Base-by-base conservation (phyloP, 345 rosid species). In the Salix dunnii region DNA sequence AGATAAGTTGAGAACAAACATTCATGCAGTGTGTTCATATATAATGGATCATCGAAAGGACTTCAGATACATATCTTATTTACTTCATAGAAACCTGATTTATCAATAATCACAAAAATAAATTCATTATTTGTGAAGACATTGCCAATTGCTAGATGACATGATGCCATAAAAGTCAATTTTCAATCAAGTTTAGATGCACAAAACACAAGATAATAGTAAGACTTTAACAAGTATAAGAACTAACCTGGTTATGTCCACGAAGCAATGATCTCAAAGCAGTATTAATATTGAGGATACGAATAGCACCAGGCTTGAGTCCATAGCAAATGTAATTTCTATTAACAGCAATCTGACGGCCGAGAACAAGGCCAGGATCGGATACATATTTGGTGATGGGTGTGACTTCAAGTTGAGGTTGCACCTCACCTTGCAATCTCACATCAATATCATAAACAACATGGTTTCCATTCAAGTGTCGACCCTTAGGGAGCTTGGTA, bases 321-420 rank as follows among this genome's bases (percentile, higher is more conserved):
- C 96, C 99, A 27, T 95, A 95, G 75, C 97, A 93, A 14, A 95
- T 90, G 71, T 95, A 95, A 16, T 82, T 81, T 83, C 82, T 84
- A 70, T 89, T 95, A 33, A 91, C 97, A 7, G 98, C 97, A 75
- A 95, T 91, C 80, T 93, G 98, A 6, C 94, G 82, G 10, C 99
- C 99, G 30, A 95, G 79, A 0, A 88, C 84, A 16, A 91, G 96
- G 80, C 86, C 92, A 51, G 98, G 97, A 76, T 95, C 98, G 60
- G 97, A 93, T 6, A 80, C 86, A 79, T 95, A 95, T 79, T 90
- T 93, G 8, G 99, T 93, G 72, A 96, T 96, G 38, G 99, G 98
- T 73, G 92, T 91, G 60, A 87, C 96, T 87, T 91, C 99, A 2
- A 96, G 96, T 87, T 91, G 91, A 2, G 96, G 92, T 81, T 91